Base-by-base conservation (phyloP, 2,329 filamentous ascomycete genomes). In the Pyrenophora tritici-repentis region DNA sequence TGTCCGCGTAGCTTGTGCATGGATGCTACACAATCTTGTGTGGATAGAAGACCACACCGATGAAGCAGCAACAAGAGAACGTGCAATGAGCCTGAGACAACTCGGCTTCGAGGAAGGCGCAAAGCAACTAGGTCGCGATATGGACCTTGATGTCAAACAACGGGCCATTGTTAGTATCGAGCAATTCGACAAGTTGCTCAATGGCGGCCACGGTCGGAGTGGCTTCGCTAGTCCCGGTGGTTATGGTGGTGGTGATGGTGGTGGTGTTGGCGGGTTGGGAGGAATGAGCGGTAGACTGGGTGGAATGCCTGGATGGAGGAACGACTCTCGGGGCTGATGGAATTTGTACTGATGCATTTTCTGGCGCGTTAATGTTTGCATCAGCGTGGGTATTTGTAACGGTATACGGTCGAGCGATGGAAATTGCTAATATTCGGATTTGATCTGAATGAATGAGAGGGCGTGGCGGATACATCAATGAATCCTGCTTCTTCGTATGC, bases 21-120 rank as follows among this genome's bases (percentile, higher is more conserved):
- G 92, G 82, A 80, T 96, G 36, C 81, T 95, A 37, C 89, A 87
- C 69, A 97, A 97, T 69, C 81, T 99, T 36, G 89, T 90, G 0
- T 95, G 88, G 80, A 81, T 87, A 55, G 92, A 97, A 55, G 87
- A 93, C 63, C 80, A 83, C 6, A 80, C 75, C 24, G 91, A 96
- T 61, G 77, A 79, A 16, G 76, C 80, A 17, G 83, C 83, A 8
- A 90, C 88, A 55, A 78, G 82, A 24, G 81, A 86, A 62, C 82
- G 94, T 44, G 87, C 86, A 0, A 71, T 76, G 10, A 86, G 89
- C 67, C 78, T 99, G 37, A 83, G 85, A 68, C 83, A 83, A 45
- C 73, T 94, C 20, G 91, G 91, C 0, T 88, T 92, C 57, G 77
- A 87, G 45, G 79, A 82, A 26, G 87, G 85, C 61, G 79, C 66